These are phyloP conservation scores for Backusella tuberculispora DNA, from an alignment of 192 early-diverging fungal genomes.

Conservation along the genomic window DNA sequence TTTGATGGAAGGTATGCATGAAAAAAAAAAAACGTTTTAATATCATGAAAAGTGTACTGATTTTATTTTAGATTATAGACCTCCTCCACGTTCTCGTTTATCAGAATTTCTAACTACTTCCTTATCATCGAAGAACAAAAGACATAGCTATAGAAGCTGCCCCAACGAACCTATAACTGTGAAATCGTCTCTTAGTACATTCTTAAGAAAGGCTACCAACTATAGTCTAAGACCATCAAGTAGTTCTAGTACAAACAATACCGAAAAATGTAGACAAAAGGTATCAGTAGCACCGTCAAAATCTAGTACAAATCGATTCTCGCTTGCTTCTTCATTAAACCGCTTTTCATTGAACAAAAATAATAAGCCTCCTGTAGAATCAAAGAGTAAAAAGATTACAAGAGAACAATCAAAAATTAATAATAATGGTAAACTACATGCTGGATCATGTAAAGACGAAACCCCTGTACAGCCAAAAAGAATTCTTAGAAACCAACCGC, in stretches of 20 bases:
- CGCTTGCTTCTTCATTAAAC: slow-evolving; percentile 7
- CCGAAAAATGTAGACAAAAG: neutral
- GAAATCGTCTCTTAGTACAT: slow-evolving; percentile 12
- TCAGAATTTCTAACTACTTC: slow-evolving; percentile 3
- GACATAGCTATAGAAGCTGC: neutral
- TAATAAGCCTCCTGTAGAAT: neutral
- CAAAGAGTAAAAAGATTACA: neutral
- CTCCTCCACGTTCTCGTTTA: slow-evolving; percentile 1
- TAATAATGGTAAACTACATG: neutral
- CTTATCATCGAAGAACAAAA: neutral
- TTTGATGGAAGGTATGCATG: slow-evolving; percentile 11
- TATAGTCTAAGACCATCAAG: slow-evolving; percentile 8
- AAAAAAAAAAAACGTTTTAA: neutral
- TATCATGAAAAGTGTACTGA: neutral
- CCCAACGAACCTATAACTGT: neutral
- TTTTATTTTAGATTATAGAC: slow-evolving; percentile 10
- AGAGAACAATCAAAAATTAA: neutral
- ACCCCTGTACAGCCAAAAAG: neutral
- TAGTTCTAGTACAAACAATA: neutral
- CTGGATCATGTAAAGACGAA: slow-evolving; percentile 8
- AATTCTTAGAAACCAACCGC: neutral
- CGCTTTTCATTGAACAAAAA: slow-evolving; percentile 21
- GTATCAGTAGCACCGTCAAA: neutral
- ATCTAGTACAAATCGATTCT: slow-evolving; percentile 1
- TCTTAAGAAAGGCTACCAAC: slow-evolving; percentile 14